Evolutionary conservation across 1,284 basidiomycete species (phyloP).

Genomic region (Moniliella sp.): DNA sequence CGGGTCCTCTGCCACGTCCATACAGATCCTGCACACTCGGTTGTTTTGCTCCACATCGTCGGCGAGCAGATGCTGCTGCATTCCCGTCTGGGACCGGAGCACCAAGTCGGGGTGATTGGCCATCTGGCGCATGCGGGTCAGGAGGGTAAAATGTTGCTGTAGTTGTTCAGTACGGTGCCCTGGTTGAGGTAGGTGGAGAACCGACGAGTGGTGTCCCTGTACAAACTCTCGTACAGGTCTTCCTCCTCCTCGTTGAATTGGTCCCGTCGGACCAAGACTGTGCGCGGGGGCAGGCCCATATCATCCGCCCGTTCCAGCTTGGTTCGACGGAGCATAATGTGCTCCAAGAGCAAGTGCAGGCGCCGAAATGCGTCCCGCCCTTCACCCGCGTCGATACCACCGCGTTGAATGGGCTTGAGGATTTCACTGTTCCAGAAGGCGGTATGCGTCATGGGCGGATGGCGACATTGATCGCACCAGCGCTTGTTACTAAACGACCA

Average conservation of each 20-base stretch:
- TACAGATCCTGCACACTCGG: conserved; percentile 72
- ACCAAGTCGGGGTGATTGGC: conserved; percentile 60
- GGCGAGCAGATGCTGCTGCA: conserved; percentile 17
- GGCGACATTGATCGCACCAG: conserved; percentile 70
- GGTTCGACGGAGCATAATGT: conserved; percentile 67
- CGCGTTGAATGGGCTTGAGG: conserved; percentile 27
- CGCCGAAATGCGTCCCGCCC: conserved; percentile 24
- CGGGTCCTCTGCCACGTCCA: conserved; percentile 88
- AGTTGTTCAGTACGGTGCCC: conserved; percentile 49
- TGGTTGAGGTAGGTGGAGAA: conserved; percentile 74
- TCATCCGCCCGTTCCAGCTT: conserved; percentile 87
- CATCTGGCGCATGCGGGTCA: conserved; percentile 34
- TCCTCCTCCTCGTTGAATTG: conserved; percentile 91
- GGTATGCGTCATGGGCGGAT: conserved; percentile 81
- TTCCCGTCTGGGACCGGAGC: conserved; percentile 52
- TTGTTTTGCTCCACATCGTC: conserved; percentile 9
- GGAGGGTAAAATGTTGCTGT: conserved; percentile 31
- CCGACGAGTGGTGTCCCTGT: conserved; percentile 72
- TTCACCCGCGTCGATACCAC: conserved; percentile 19
- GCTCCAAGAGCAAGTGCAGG: conserved; percentile 51
- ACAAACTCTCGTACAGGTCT: conserved; percentile 76
- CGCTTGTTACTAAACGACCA: conserved; percentile 72
- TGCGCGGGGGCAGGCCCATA: conserved; percentile 82
- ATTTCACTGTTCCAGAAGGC: conserved; percentile 35
- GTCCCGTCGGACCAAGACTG: conserved; percentile 67